Base-by-base conservation (phyloP, 345 rosid genomes). In the Citrus cavaleriei region DNA sequence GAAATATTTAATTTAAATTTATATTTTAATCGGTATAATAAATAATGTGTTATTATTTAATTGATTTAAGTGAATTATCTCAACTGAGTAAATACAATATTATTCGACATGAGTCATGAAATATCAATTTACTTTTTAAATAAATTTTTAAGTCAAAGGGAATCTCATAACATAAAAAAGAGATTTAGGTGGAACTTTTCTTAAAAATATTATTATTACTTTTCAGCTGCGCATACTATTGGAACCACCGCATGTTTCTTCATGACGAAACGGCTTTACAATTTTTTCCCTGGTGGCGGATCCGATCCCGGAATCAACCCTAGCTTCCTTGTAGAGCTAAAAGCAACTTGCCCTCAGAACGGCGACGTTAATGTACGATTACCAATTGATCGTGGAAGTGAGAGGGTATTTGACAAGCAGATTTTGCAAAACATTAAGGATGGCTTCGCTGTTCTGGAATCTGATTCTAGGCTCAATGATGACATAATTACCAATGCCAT, bases 191-290 rank as follows among this genome's bases (percentile, higher is more conserved):
- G 51, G 18, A 46, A 3, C 51, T 46, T 46, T 46, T 3, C 18
- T 13, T 46, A 0, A 46, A 46, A 46, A 46, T 12, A 46, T 12
- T 46, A 46, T 46, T 46, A 42, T 46, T 12, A 12, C 5, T 12
- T 70, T 55, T 79, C 93, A 94, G 95, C 91, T 49, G 97, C 94
- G 5, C 98, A 93, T 72, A 90, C 93, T 6, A 94, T 94, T 68
- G 98, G 98, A 35, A 91, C 96, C 32, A 86, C 95, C 1, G 97
- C 97, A 12, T 94, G 97, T 81, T 94, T 94, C 91, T 94, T 91
- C 91, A 86, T 94, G 96, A 85, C 84, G 37, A 78, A 79, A 8
- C 85, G 95, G 35, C 93, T 93, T 55, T 94, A 94, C 85, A 68
- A 80, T 27, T 94, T 88, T 72, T 72, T 70, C 24, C 91, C 91